Conservation (phyloP, 208 protist genomes). For the Acanthamoeba lenticulata region DNA sequence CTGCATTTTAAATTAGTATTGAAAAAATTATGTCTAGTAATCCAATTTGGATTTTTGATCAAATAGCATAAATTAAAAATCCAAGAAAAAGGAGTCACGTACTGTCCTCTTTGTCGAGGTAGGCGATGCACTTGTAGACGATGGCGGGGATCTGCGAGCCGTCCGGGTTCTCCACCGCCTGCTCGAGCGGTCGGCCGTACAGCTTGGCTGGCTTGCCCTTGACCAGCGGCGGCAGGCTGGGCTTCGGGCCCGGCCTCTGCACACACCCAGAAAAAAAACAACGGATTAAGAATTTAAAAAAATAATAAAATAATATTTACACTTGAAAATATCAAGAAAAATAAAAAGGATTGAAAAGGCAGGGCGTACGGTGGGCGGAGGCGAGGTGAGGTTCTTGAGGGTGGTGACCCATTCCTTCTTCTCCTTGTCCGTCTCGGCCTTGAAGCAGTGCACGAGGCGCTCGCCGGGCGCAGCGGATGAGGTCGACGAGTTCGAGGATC, state of each 20-base stretch:
- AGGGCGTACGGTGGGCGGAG: neutral
- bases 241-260: slow-evolving; percentile 19
- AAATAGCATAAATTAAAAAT: too few species aligned
- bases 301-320: too few species aligned
- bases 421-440: slow-evolving; percentile 38
- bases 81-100: too few species aligned
- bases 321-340: neutral
- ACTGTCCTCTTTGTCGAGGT: slow-evolving; percentile 48
- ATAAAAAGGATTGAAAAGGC: neutral
- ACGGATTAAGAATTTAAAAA: too few species aligned
- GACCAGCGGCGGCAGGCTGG: slow-evolving; percentile 19
- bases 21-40: neutral
- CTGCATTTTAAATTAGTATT: neutral
- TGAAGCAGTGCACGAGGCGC: neutral
- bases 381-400: slow-evolving; percentile 6
- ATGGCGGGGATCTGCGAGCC: slow-evolving; percentile 53
- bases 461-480: neutral
- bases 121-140: slow-evolving; percentile 22
- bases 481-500: neutral
- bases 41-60: too few species aligned
- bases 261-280: neutral
- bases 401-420: slow-evolving; percentile 22
- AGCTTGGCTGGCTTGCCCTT: slow-evolving; percentile 41
- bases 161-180: slow-evolving; percentile 29
- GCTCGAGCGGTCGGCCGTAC: slow-evolving; percentile 1